Conservation (phyloP, 2,329 filamentous ascomycete species). For the Coniella vitis region DNA sequence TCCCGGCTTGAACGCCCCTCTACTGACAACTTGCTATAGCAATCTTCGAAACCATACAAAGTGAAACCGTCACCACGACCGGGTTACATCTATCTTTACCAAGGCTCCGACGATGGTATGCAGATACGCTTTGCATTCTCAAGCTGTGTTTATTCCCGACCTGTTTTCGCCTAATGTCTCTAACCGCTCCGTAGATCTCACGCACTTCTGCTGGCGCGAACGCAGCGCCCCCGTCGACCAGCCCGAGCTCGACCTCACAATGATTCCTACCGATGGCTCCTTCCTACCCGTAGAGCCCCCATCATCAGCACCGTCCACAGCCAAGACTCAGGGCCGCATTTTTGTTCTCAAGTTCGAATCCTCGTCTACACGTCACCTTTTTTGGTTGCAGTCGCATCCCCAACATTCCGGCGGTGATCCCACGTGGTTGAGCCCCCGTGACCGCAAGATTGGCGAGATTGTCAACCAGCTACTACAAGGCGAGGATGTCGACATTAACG, state of each 20-base stretch:
- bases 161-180: not conserved
- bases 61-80: constrained; percentile 66
- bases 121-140: not conserved
- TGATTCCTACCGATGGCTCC: constrained; percentile 83
- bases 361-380: constrained; percentile 83
- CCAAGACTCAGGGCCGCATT: constrained; percentile 78
- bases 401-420: constrained; percentile 64
- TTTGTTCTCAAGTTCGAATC: constrained; percentile 91
- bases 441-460: constrained; percentile 80
- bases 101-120: constrained; percentile 65
- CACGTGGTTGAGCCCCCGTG: constrained; percentile 76
- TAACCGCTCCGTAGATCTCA: constrained; percentile 54
- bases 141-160: not conserved
- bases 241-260: constrained; percentile 82
- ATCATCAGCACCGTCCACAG: constrained; percentile 46
- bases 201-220: constrained; percentile 96
- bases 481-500: constrained; percentile 74
- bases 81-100: constrained; percentile 86
- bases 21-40: constrained; percentile 28
- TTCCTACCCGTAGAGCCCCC: constrained; percentile 74
- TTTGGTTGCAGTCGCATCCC: constrained; percentile 92
- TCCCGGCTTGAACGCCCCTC: too few relatives aligned
- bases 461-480: constrained; percentile 81
- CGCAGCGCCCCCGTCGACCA: constrained; percentile 62
- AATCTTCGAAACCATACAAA: constrained; percentile 55